Base-by-base conservation (phyloP, 805 yeast species). In the Candida ortonii region DNA sequence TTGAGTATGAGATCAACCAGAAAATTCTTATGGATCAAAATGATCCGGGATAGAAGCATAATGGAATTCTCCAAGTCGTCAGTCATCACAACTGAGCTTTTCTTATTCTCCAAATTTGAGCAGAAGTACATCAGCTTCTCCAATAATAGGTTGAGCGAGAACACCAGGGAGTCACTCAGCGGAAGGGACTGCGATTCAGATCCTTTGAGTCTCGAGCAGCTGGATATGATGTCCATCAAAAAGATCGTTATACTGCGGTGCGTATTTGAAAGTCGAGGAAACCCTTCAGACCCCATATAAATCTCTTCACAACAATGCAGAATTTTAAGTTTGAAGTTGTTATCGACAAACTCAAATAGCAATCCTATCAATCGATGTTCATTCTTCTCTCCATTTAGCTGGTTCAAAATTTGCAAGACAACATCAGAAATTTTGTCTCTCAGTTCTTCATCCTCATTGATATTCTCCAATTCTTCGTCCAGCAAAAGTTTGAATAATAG, bases 21-120 rank as follows among this genome's bases (percentile, higher is more conserved):
- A 13, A 72, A 65, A 3, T 59, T 53, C 47, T 74, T 75, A 52
- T 79, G 84, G 30, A 79, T 71, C 29, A 77, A 66, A n/a, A 79
- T 57, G 11, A 79, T 72, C 37, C 78, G 64, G 38, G 78, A 60
- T 39, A 74, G 65, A 17, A 76, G 61, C 6, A 73, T 66, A 5
- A 78, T 63, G 0, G 76, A 44, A 43, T 35, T 34, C 28, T 55
- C 57, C 20, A 57, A 30, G 18, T 52, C 55, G 29, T 35, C 39
- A 10, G 39, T 28, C 16, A 36, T 25, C 15, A 34, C 49, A 24
- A 27, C 33, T 21, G 21, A 35, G 29, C 39, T 40, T 33, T 28
- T 43, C 19, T 42, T 49, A n/a, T 46, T 52, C 22, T 55, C 61
- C 14, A 53, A 13, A 17, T 41, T 44, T 4, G 56, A 47, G 16